A percentile compares a stretch with the other conserved stretches of the same genome.
phyloP scores from a whole-genome alignment of 2,329 filamentous ascomycete genomes.

The Paracorniculantispora psalliotae region DNA sequence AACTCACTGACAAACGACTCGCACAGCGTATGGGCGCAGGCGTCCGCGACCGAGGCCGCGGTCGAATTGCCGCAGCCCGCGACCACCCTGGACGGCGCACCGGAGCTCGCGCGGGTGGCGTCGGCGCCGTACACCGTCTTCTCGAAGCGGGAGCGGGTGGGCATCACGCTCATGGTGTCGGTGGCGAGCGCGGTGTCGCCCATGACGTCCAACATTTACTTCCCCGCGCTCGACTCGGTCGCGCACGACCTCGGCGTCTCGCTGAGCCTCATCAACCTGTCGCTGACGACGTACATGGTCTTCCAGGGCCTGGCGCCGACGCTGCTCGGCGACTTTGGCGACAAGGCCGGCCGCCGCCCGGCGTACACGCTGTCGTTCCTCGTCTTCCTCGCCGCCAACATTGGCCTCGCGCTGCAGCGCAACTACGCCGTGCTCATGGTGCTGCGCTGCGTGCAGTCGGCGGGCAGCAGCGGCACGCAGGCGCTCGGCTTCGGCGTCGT shows the following conservation, averaged over 20 bases:
- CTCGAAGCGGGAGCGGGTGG: slow-evolving; percentile 28
- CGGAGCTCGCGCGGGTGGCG: slow-evolving; percentile 20
- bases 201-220: slow-evolving; percentile 56
- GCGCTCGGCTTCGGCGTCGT: slow-evolving; percentile 67
- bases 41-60: neutral
- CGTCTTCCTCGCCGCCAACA: slow-evolving; percentile 54
- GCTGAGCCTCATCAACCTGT: slow-evolving; percentile 40
- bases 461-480: slow-evolving; percentile 63
- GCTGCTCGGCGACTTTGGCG: slow-evolving; percentile 57
- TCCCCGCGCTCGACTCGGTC: slow-evolving; percentile 37
- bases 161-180: slow-evolving; percentile 49
- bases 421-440: slow-evolving; percentile 55
- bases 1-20: neutral
- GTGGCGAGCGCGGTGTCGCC: slow-evolving; percentile 51
- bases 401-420: slow-evolving; percentile 54
- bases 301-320: slow-evolving; percentile 58
- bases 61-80: neutral
- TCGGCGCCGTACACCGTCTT: slow-evolving; percentile 32
- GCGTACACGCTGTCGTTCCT: slow-evolving; percentile 54
- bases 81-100: neutral
- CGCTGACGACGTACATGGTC: slow-evolving; percentile 58
- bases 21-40: neutral
- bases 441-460: slow-evolving; percentile 57
- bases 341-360: slow-evolving; percentile 55
- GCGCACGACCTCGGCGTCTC: slow-evolving; percentile 35